These are phyloP conservation scores for Wickerhamomyces xylosicus DNA, from an alignment of 805 yeast genomes.

Conservation along the genomic window DNA sequence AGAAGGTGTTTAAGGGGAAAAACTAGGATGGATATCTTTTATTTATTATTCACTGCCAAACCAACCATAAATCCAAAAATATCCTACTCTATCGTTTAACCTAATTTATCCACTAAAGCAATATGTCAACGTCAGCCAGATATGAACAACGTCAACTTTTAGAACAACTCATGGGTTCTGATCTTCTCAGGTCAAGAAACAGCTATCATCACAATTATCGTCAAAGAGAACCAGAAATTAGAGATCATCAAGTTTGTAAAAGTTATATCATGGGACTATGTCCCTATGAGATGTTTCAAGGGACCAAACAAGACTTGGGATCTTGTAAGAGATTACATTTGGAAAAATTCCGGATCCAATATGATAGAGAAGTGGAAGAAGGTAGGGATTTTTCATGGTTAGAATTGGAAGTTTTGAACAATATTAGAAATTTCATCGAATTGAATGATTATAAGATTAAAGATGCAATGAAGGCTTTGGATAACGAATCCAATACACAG, in stretches of 20 bases:
- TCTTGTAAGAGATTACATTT: slow-evolving; percentile 67
- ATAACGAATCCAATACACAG: slow-evolving; percentile 39
- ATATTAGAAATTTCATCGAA: slow-evolving; percentile 42
- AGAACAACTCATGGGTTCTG: slow-evolving; percentile 76
- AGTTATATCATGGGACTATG: slow-evolving; percentile 78
- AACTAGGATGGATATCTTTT: too few species aligned
- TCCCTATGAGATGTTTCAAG: slow-evolving; percentile 72
- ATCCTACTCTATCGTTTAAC: too few species aligned
- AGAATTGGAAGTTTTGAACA: slow-evolving; percentile 33
- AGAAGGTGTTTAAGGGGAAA: too few species aligned
- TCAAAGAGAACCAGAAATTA: slow-evolving; percentile 33
- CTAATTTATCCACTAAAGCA: too few species aligned
- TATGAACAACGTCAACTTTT: slow-evolving; percentile 62
- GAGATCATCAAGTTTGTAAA: slow-evolving; percentile 61
- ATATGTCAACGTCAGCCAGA: slow-evolving; percentile 32
- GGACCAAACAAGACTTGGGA: slow-evolving; percentile 79
- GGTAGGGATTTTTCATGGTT: slow-evolving; percentile 35
- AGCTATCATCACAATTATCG: slow-evolving; percentile 20
- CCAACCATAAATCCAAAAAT: too few species aligned
- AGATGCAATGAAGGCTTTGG: slow-evolving; percentile 52
- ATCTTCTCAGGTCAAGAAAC: slow-evolving; percentile 16
- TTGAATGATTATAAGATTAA: slow-evolving; percentile 49
- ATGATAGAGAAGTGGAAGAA: slow-evolving; percentile 36
- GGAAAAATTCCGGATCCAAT: slow-evolving; percentile 64
- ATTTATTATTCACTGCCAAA: too few species aligned